Evolutionary conservation across 78 protist species (phyloP).

Genomic region (Guillardia theta): DNA sequence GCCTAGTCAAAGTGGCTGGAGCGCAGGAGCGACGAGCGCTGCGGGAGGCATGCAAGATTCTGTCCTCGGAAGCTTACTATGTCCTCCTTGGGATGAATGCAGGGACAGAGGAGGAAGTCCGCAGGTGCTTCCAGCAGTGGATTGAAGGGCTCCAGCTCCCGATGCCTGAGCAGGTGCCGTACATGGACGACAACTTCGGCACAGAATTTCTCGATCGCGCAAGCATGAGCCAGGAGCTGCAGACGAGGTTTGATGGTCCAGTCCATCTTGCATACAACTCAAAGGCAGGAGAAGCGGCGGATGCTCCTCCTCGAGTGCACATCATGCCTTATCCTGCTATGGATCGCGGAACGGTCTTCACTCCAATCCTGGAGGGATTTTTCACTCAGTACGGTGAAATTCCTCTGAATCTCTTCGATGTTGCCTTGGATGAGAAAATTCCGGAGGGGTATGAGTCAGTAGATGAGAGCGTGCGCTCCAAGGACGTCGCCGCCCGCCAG

Average conservation of each 20-base stretch:
- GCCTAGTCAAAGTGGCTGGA: neutral
- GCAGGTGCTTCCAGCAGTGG: neutral
- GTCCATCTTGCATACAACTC: neutral
- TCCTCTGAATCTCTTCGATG: neutral
- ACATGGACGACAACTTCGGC: neutral
- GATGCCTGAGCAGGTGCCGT: neutral
- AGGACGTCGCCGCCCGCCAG: neutral
- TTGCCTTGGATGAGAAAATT: neutral
- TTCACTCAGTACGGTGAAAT: neutral
- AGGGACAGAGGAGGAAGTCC: neutral
- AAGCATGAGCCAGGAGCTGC: neutral
- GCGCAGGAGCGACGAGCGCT: neutral
- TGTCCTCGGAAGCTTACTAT: neutral
- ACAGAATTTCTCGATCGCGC: neutral
- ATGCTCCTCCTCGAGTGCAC: neutral
- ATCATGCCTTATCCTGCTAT: neutral
- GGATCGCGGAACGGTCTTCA: neutral
- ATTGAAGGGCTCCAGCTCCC: neutral
- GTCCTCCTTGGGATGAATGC: neutral
- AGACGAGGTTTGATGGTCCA: neutral
- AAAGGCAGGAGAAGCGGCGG: neutral
- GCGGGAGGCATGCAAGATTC: neutral
- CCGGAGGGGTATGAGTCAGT: no score
- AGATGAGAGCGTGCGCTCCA: no score
- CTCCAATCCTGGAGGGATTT: neutral